phyloP scores from a whole-genome alignment of 2,329 filamentous ascomycete species.

The Apiospora arundinis region DNA sequence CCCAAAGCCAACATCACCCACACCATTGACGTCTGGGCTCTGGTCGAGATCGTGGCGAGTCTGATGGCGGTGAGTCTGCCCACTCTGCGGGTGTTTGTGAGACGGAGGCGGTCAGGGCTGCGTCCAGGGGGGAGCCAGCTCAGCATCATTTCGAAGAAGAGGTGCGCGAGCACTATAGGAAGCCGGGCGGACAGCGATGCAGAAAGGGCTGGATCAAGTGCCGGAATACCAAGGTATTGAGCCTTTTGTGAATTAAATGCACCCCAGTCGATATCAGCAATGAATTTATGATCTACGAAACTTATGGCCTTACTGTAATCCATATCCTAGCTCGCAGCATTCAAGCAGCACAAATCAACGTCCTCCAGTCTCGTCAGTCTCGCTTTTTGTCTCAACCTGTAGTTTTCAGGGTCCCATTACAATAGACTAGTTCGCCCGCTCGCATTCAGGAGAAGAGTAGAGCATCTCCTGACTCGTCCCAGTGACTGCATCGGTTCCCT shows the following conservation, averaged over 20 bases:
- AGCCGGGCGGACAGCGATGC: not conserved
- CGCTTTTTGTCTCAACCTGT: too few relatives aligned
- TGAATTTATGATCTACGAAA: not conserved
- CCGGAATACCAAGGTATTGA: not conserved
- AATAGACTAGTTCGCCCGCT: too few relatives aligned
- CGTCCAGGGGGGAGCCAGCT: not conserved
- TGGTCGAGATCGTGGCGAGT: conserved; percentile 35
- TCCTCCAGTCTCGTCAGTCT: too few relatives aligned
- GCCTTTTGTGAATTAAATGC: not conserved
- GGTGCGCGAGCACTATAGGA: not conserved
- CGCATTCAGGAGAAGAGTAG: too few relatives aligned
- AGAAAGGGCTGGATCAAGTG: not conserved
- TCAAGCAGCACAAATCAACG: too few relatives aligned
- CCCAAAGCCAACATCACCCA: conserved; percentile 34
- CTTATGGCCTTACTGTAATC: too few relatives aligned
- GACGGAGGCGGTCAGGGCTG: not conserved
- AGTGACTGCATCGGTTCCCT: too few relatives aligned
- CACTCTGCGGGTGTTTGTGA: conserved; percentile 31
- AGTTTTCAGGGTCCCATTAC: too few relatives aligned
- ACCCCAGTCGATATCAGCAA: not conserved
- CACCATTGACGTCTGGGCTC: conserved; percentile 35
- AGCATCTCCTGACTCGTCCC: too few relatives aligned
- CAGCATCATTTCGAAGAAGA: not conserved
- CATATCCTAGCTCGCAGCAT: too few relatives aligned
- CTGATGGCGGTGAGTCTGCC: conserved; percentile 33